phyloP scores from a whole-genome alignment of 805 yeast species.

The Spathaspora boniae region DNA sequence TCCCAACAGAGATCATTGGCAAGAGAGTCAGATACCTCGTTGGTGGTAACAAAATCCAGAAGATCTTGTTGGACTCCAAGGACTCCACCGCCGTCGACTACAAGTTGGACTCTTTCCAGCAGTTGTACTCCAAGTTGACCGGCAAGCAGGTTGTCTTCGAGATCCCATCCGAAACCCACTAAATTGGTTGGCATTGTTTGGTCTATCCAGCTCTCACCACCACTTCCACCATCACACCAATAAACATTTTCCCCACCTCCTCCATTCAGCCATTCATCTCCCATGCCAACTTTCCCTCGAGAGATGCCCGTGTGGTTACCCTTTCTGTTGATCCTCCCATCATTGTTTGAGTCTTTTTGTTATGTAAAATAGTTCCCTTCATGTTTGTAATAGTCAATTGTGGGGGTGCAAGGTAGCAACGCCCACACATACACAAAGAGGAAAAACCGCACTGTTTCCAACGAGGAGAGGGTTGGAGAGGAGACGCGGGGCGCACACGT shows the following conservation, averaged over 20 bases:
- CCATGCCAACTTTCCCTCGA: background rate
- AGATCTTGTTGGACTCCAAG: slow-evolving; percentile 96
- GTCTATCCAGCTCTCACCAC: background rate
- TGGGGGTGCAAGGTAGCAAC: too few species aligned
- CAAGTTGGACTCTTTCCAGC: slow-evolving; percentile 99
- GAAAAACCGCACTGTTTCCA: too few species aligned
- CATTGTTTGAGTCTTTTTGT: too few species aligned
- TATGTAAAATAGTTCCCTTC: too few species aligned
- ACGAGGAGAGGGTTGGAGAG: too few species aligned
- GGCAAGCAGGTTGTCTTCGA: slow-evolving; percentile 99
- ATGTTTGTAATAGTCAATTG: too few species aligned
- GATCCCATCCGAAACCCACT: slow-evolving; percentile 56
- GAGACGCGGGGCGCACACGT: too few species aligned
- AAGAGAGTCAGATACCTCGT: slow-evolving; percentile 99
- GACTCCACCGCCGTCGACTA: slow-evolving; percentile 95
- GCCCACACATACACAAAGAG: too few species aligned
- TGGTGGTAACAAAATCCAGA: slow-evolving; percentile 98
- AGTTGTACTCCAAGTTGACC: slow-evolving; percentile 96
- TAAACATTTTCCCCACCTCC: too few species aligned
- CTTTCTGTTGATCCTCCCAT: too few species aligned
- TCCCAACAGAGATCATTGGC: slow-evolving; percentile 99
- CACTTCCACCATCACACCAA: background rate
- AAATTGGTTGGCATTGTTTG: slow-evolving; percentile 15
- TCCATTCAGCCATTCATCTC: background rate
- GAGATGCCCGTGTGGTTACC: too few species aligned